phyloP scores from a whole-genome alignment of 306 rosid species.

The Corylus avellana region DNA sequence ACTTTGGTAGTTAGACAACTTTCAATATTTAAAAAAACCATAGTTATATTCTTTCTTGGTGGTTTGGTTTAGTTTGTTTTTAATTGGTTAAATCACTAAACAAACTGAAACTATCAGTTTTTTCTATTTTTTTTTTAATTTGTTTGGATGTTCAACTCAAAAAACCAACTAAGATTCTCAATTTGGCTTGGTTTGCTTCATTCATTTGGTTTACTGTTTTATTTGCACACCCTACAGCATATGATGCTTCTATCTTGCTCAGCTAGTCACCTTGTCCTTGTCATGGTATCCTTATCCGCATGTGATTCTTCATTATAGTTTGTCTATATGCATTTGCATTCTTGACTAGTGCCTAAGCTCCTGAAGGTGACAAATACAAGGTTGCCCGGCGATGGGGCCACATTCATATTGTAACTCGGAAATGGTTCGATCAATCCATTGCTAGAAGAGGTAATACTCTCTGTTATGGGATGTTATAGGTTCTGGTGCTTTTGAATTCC shows the following conservation, averaged over 20 bases:
- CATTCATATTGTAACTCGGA: slow-evolving; percentile 69
- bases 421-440: slow-evolving; percentile 90
- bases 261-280: slow-evolving; percentile 17
- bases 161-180: background rate
- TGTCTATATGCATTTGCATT: slow-evolving; percentile 36
- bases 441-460: slow-evolving; percentile 63
- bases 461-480: slow-evolving; percentile 13
- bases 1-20: background rate
- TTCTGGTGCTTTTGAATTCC: slow-evolving; percentile 27
- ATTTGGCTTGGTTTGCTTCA: background rate
- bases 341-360: slow-evolving; percentile 80
- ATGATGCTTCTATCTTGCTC: background rate
- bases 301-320: slow-evolving; percentile 14
- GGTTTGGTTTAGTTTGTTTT: background rate
- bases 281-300: background rate
- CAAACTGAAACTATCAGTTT: background rate
- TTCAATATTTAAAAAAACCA: background rate
- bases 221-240: background rate
- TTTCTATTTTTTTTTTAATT: background rate
- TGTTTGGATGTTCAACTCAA: background rate
- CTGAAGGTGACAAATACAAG: slow-evolving; percentile 94
- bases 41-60: no score
- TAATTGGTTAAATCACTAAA: background rate
- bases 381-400: slow-evolving; percentile 87
- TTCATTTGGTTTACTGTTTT: background rate